Base-by-base conservation (phyloP, 1,139 yeast species). In the Meyerozyma elateridarum region DNA sequence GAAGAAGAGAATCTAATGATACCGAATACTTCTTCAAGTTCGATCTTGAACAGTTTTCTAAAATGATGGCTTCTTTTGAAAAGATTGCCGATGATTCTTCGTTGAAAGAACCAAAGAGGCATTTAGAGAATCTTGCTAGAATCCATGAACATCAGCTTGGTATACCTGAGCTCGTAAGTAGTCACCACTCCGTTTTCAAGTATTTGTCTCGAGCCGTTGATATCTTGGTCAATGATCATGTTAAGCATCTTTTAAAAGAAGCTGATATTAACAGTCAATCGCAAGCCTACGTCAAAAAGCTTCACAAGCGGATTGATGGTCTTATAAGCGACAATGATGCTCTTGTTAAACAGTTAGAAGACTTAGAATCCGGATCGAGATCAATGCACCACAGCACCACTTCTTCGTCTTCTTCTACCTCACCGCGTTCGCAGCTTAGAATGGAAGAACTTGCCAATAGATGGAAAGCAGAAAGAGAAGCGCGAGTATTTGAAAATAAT, bases 391-490 rank as follows among this genome's bases (percentile, higher is more conserved):
- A 15, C 17, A 39, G 35, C 26, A 34, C 22, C 33, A 34, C 31
- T 13, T 24, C 27, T 4, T 17, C 14, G 3, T 15, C 27, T 4
- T 12, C 18, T 29, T 8, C 28, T 29, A 32, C 33, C n/a, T 46
- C 47, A 37, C 66, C 74, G 15, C 49, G 67, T 33, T 56, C 69
- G 25, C 64, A 61, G 36, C 45, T 79, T 30, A 60, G 87, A 36
- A 61, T 80, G 19, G 79, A 76, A 25, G 88, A 79, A 41, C 50
- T 83, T 27, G 73, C 76, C 28, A 73, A 65, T 37, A 64, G 81
- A 43, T 79, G 85, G 81, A 76, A 79, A 45, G 65, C 79, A 2
- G 89, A 83, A 44, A 60, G 88, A 41, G 93, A 82, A 50, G 73
- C 83, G 14, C 56, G 89, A 22, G 73, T 73, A 15, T 61, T 76